Evolutionary conservation across 2,329 filamentous ascomycete species (phyloP), one percentile per base, ranked within the genome.

Genomic region (Fusarium lyarnte): DNA sequence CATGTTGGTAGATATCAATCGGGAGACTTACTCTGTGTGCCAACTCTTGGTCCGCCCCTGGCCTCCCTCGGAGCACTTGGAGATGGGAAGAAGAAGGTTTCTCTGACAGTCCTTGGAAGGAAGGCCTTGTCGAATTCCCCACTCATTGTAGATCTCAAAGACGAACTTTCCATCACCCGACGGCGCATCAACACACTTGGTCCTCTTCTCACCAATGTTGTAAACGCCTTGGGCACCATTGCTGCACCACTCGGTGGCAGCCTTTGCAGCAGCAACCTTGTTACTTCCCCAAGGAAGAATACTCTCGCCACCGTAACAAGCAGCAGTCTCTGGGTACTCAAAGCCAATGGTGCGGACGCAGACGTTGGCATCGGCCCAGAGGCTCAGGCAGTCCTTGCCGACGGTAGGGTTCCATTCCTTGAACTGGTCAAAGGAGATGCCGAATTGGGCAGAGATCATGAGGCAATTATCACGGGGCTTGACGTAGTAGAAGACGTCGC

Each of bases 331-430:
- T 1, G 70, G 39, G 19, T 69, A 59, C 13, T 45, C 21, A 11
- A 58, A 69, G 7, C 58, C 66, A 17, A 68, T 31, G 3, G 65
- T 61, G 16, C 41, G 65, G 0, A 54, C 55, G 8, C 68, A 70
- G 0, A 49, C 66, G 4, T 70, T 67, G 11, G 38, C 53, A 1
- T 70, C 57, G 9, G 66, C 66, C 68, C 68, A 70, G 29, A 70
- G 36, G 13, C 9, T 41, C 0, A 21, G 23, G 0, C 68, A 70
- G 0, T 60, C 10, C 0, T 58, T 2, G 21, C 45, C 49, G 2
- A 70, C 42, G 0, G 31, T 67, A 0, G 67, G 61, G 35, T 70
- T 57, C 68, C 68, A 70, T 42, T 70, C 21, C 10, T 25, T 54
- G 12, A 70, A 57, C 0, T 66, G 49, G 12, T 45, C 38, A 4